phyloP scores from a whole-genome alignment of 1,284 basidiomycete species.

The Cryptococcus neoformans region DNA sequence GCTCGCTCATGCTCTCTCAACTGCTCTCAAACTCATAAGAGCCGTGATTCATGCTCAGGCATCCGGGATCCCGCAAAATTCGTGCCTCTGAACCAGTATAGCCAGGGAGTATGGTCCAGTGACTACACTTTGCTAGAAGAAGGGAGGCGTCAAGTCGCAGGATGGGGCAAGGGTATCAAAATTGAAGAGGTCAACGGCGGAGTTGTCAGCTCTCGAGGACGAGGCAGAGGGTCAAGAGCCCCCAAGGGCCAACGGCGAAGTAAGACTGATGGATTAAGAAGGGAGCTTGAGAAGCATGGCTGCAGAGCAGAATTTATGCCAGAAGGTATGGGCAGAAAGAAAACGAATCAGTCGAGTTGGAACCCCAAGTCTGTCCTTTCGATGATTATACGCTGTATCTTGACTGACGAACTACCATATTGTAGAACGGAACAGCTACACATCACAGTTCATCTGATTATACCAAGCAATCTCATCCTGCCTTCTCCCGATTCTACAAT shows the following conservation, averaged over 20 bases:
- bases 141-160: constrained; percentile 63
- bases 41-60: constrained; percentile 62
- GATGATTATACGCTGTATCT: neutral
- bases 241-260: constrained; percentile 36
- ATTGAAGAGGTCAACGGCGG: constrained; percentile 13
- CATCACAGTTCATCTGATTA: constrained; percentile 66
- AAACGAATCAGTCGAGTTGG: constrained; percentile 73
- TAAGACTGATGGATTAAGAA: constrained; percentile 62
- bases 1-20: constrained; percentile 66
- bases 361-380: constrained; percentile 64
- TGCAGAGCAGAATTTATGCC: constrained; percentile 66
- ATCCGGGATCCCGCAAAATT: constrained; percentile 68
- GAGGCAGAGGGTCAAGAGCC: constrained; percentile 74
- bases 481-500: neutral
- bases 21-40: constrained; percentile 70
- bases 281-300: constrained; percentile 64
- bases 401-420: neutral
- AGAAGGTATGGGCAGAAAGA: constrained; percentile 74
- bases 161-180: constrained; percentile 66
- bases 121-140: constrained; percentile 83
- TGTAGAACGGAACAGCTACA: constrained; percentile 60
- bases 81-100: constrained; percentile 73
- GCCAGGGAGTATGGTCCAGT: constrained; percentile 75
- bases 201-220: constrained; percentile 32
- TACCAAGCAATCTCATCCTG: constrained; percentile 49